Evolutionary conservation across 306 rosid species (phyloP), one percentile per base, ranked within the genome.

Genomic region (Inga oerstediana): DNA sequence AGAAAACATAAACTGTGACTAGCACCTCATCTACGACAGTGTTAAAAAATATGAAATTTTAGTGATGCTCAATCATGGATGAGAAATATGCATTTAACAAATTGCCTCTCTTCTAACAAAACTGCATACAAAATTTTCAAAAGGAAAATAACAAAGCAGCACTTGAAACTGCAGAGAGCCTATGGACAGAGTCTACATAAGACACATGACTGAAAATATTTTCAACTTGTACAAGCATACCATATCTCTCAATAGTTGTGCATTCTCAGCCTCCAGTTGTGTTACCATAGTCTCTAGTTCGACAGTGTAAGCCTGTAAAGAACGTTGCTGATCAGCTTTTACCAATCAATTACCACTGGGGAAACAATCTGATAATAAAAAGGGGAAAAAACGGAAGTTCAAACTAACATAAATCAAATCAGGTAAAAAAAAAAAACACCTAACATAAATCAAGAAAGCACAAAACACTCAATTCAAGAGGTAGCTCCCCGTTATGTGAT

Each of bases 281-380:
- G 86, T 80, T 71, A 94, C 95, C 80, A 91, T 76, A 83, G 90
- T 48, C 81, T 94, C 98, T 7, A 94, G 92, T 88, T 94, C 97
- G 67, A 87, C 81, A 0, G 97, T 92, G 85, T 92, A 92, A 81
- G 97, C 97, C 97, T 94, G 65, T 27, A 86, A 37, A 43, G 48
- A 70, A 49, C 72, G 51, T 75, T 48, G 52, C 65, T 12, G 8
- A 56, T 84, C 37, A 67, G 44, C 22, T 54, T n/a, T 48, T 14
- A n/a, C 7, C 39, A 27, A 5, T 16, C 20, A 65, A 41, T 39
- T 66, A 48, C 67, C 66, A n/a, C 24, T 64, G 9, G 20, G 61
- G 48, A 62, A 51, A 48, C 9, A 75, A 35, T 10, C 12, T 2
- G 22, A 48, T 12, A 22, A 2, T 5, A n/a, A 45, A 75, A 24